Evolutionary conservation across 441 rosid species (phyloP).

Genomic region (Populus tomentosa): DNA sequence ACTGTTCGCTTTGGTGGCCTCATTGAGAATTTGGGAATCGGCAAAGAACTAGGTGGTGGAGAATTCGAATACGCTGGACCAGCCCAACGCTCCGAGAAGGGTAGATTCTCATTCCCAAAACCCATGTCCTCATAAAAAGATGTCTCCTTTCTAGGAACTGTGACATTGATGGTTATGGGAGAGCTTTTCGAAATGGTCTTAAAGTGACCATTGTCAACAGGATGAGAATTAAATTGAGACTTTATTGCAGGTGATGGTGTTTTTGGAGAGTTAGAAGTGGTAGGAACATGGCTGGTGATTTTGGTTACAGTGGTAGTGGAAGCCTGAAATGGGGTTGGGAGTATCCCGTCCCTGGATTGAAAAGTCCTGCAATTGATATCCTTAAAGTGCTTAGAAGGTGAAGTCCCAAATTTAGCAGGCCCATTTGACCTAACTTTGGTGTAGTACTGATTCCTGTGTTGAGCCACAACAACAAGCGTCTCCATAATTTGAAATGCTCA

Average conservation of each 20-base stretch:
- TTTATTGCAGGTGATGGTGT: conserved; percentile 31
- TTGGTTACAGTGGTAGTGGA: conserved; percentile 29
- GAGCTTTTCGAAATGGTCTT: conserved; percentile 30
- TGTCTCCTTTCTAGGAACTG: conserved; percentile 20
- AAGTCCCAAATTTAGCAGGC: conserved; percentile 43
- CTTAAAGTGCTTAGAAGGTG: conserved; percentile 49
- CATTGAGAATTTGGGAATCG: conserved; percentile 81
- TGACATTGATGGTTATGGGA: conserved; percentile 50
- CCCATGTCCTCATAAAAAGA: conserved; percentile 34
- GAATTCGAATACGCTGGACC: conserved; percentile 98
- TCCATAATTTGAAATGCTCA: conserved; percentile 46
- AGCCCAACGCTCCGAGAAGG: conserved; percentile 84
- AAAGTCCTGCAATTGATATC: conserved; percentile 70
- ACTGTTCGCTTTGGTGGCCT: conserved; percentile 52
- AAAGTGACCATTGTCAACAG: conserved; percentile 8
- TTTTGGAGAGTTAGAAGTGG: conserved; percentile 28
- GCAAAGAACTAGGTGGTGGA: conserved; percentile 89
- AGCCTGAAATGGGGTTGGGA: conserved; percentile 52
- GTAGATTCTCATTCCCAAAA: conserved; percentile 34
- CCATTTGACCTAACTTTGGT: conserved; percentile 36
- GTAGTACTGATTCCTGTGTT: conserved; percentile 61
- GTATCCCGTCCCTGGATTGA: conserved; percentile 65
- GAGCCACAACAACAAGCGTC: conserved; percentile 65
- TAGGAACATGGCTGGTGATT: conserved; percentile 16
- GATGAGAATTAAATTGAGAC: not conserved